A percentile compares a stretch with the other conserved stretches of the same genome.
These are phyloP conservation scores for Arthrobotrys iridis DNA, from an alignment of 2,329 filamentous ascomycete genomes.

Conservation along the genomic window DNA sequence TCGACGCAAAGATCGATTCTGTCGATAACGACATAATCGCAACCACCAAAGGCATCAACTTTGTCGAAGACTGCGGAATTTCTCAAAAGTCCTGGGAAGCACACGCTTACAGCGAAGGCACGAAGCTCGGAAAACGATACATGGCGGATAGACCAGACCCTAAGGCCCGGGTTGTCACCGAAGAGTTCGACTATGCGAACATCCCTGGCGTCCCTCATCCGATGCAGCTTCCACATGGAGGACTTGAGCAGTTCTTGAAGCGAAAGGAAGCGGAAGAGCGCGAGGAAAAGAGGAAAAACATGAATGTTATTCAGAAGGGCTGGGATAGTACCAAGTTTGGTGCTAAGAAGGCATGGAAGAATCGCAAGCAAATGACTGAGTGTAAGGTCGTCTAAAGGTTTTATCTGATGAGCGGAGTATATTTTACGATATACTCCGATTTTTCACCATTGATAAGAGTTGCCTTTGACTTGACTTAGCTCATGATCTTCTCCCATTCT, in stretches of 20 bases:
- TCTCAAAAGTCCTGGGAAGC: slow-evolving; percentile 31
- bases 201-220: not conserved
- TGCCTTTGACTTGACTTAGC: no score
- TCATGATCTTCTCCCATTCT: no score
- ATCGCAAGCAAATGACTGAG: not conserved
- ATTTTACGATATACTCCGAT: not conserved
- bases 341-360: slow-evolving; percentile 11
- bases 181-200: slow-evolving; percentile 25
- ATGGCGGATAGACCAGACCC: slow-evolving; percentile 22
- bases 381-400: not conserved
- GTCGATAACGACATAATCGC: not conserved
- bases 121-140: slow-evolving; percentile 32
- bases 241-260: slow-evolving; percentile 17
- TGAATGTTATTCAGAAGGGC: not conserved
- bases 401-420: not conserved
- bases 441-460: not conserved
- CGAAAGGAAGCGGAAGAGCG: slow-evolving; percentile 12
- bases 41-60: slow-evolving; percentile 31
- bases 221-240: slow-evolving; percentile 17
- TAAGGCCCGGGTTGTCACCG: not conserved
- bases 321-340: slow-evolving; percentile 21
- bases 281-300: not conserved
- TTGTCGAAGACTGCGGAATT: slow-evolving; percentile 24
- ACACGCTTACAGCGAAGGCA: slow-evolving; percentile 32
- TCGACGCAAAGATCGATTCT: slow-evolving; percentile 24